These are phyloP conservation scores for Exophiala viscosa DNA, from an alignment of 2,329 filamentous ascomycete species.

Conservation along the genomic window DNA sequence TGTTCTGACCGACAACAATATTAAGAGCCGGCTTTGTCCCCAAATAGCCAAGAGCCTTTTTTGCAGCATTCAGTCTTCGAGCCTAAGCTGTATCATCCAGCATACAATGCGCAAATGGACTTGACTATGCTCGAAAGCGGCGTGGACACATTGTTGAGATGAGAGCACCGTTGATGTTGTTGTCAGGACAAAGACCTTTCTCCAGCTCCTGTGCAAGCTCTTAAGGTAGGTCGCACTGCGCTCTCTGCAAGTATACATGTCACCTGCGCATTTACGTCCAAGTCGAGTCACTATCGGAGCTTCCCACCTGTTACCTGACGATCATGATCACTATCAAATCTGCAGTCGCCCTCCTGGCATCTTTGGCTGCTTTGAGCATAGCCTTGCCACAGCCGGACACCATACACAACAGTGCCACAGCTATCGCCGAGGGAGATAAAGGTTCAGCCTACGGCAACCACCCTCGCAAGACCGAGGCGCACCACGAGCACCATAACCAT, in stretches of 20 bases:
- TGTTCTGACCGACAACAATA: not conserved
- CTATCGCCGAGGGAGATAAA: not conserved
- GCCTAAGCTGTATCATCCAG: no score
- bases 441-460: not conserved
- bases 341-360: slow-evolving; percentile 8
- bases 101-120: no score
- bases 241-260: not conserved
- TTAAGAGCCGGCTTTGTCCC: slow-evolving; percentile 1
- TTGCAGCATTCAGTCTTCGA: not conserved
- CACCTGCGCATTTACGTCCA: not conserved
- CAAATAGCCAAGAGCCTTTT: not conserved
- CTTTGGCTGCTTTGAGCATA: slow-evolving; percentile 8
- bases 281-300: not conserved
- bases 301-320: not conserved
- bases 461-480: not conserved
- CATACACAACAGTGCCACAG: not conserved
- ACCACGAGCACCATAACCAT: not conserved
- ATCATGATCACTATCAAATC: slow-evolving; percentile 15
- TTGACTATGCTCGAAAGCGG: not conserved
- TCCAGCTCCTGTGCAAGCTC: not conserved
- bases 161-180: not conserved
- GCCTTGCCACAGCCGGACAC: not conserved
- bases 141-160: not conserved
- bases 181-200: not conserved
- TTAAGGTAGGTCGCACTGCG: not conserved